These are phyloP conservation scores for Metschnikowia reukaufii DNA, from an alignment of 805 yeast species.

Conservation along the genomic window DNA sequence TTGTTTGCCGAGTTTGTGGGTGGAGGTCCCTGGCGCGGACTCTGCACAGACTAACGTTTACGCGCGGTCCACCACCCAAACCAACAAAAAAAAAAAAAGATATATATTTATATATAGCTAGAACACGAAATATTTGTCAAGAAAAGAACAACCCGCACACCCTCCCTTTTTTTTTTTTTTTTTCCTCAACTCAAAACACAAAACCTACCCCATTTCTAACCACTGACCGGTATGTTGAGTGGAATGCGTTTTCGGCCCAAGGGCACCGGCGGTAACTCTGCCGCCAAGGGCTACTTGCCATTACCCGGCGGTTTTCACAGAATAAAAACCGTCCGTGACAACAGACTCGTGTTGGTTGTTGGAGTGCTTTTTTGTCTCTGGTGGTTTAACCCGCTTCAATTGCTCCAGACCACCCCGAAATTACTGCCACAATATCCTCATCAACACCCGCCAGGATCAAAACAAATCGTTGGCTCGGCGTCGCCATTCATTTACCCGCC, in stretches of 20 bases:
- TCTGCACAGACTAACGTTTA: not conserved
- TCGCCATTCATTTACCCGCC: constrained; percentile 67
- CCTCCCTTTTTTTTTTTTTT: no score
- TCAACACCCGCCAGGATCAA: constrained; percentile 35
- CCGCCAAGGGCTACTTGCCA: constrained; percentile 14
- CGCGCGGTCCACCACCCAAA: not conserved
- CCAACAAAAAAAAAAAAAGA: not conserved
- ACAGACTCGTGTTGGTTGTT: constrained; percentile 5
- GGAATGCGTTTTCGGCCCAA: constrained; percentile 21
- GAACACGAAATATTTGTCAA: no score
- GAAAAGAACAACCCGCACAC: no score
- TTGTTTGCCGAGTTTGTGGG: not conserved
- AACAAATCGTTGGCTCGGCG: constrained; percentile 41
- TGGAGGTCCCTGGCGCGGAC: not conserved
- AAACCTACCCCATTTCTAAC: no score
- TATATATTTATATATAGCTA: not conserved
- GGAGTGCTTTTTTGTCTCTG: constrained; percentile 13
- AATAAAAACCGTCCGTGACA: constrained; percentile 10
- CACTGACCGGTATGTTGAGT: constrained; percentile 6
- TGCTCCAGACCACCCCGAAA: not conserved
- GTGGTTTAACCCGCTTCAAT: constrained; percentile 13
- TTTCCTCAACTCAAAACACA: no score
- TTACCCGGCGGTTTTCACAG: constrained; percentile 9
- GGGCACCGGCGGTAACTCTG: constrained; percentile 6
- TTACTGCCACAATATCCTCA: constrained; percentile 26